Conservation (phyloP, 2,329 filamentous ascomycete species). For the Pseudogymnoascus sp. region DNA sequence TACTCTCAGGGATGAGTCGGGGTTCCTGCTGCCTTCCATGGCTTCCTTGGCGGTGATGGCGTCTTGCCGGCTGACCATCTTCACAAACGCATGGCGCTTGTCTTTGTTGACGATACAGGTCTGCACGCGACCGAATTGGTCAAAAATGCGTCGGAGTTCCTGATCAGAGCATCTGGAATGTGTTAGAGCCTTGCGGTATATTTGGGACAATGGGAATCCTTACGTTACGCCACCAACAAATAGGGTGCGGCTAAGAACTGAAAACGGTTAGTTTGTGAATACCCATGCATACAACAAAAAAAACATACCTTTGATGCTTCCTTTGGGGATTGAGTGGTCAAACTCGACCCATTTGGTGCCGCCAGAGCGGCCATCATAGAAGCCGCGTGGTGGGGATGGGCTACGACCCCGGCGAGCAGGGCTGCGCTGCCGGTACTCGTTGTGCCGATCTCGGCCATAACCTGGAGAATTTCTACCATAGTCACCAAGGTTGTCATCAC, state of each 20-base stretch:
- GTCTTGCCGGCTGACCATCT: slow-evolving; percentile 88
- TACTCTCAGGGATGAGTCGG: slow-evolving; percentile 45
- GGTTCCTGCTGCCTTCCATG: slow-evolving; percentile 72
- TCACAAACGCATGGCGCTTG: slow-evolving; percentile 97
- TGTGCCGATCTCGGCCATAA: slow-evolving; percentile 47
- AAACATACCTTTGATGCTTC: slow-evolving; percentile 64
- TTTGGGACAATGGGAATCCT: slow-evolving; percentile 34
- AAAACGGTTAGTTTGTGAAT: slow-evolving; percentile 19
- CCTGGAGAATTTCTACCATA: slow-evolving; percentile 64
- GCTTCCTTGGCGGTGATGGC: slow-evolving; percentile 76
- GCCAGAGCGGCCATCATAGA: slow-evolving; percentile 33
- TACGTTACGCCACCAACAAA: slow-evolving; percentile 94
- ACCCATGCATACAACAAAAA: slow-evolving; percentile 12
- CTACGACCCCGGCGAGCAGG: slow-evolving; percentile 64
- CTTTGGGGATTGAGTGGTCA: slow-evolving; percentile 65
- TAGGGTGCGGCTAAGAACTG: slow-evolving; percentile 83
- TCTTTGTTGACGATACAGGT: slow-evolving; percentile 98
- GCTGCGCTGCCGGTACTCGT: slow-evolving; percentile 82
- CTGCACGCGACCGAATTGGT: slow-evolving; percentile 78
- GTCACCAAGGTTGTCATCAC: slow-evolving; percentile 57
- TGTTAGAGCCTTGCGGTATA: slow-evolving; percentile 23
- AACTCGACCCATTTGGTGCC: slow-evolving; percentile 70
- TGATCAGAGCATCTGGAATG: slow-evolving; percentile 60
- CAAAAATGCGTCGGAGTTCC: slow-evolving; percentile 76
- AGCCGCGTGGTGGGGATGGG: slow-evolving; percentile 44